Evolutionary conservation across 768 basidiomycete species (phyloP).

Genomic region (Floccularia luteovirens): DNA sequence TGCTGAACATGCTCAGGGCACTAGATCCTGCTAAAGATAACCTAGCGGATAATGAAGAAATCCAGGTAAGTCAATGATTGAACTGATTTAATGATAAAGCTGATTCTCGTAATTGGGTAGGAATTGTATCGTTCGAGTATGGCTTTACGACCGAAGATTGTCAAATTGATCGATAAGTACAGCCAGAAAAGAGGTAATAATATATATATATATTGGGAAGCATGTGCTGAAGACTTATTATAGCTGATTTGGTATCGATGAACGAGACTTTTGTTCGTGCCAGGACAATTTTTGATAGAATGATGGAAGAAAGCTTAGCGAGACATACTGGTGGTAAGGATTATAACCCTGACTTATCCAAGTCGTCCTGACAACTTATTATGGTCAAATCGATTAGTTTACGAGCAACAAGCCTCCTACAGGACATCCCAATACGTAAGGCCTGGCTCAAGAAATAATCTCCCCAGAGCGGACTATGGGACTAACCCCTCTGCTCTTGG

Average conservation of each 20-base stretch:
- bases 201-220: not conserved
- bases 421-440: no score
- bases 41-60: constrained; percentile 87
- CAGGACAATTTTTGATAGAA: constrained; percentile 81
- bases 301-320: constrained; percentile 89
- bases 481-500: constrained; percentile 5
- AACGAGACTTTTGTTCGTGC: constrained; percentile 91
- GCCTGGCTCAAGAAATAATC: constrained; percentile 12
- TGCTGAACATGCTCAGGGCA: constrained; percentile 66
- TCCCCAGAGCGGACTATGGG: constrained; percentile 12
- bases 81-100: constrained; percentile 2
- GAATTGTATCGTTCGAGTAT: constrained; percentile 89
- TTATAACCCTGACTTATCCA: not conserved
- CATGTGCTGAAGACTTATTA: constrained; percentile 1
- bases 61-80: constrained; percentile 43
- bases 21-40: constrained; percentile 76
- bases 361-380: constrained; percentile 5
- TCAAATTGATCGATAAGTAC: constrained; percentile 95
- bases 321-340: constrained; percentile 57
- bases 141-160: constrained; percentile 88
- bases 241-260: constrained; percentile 92
- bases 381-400: no score
- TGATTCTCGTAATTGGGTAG: constrained; percentile 24
- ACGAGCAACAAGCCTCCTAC: no score
- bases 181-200: constrained; percentile 75